A percentile compares a stretch with the other conserved stretches of the same genome.
Conservation (phyloP, 257 asterid genomes). For the Coffea canephora region DNA sequence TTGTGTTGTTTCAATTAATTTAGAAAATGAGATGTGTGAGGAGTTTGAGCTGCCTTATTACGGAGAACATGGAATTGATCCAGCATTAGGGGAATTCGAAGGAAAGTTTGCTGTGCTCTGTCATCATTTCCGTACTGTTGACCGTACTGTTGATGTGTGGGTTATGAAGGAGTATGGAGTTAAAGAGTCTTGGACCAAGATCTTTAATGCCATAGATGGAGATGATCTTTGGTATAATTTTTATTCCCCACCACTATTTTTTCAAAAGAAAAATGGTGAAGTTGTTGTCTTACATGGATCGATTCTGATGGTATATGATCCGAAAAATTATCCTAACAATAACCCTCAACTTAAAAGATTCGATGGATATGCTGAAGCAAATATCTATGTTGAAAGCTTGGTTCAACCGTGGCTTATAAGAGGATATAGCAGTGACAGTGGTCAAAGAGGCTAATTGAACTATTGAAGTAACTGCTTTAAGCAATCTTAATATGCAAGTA, state of each 20-base stretch:
- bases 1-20: too few relatives aligned
- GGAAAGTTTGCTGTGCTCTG: constrained; percentile 34
- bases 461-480: too few relatives aligned
- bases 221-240: not conserved
- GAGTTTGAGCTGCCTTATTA: not conserved
- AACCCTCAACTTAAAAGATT: not conserved
- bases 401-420: not conserved
- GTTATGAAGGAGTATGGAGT: constrained; percentile 31
- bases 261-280: not conserved
- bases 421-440: too few relatives aligned
- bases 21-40: not conserved
- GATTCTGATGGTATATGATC: not conserved
- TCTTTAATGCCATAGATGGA: constrained; percentile 8
- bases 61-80: not conserved
- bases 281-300: not conserved
- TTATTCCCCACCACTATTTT: not conserved
- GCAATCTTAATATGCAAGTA: too few relatives aligned
- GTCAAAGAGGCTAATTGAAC: too few relatives aligned
- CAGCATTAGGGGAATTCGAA: constrained; percentile 20
- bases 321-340: not conserved
- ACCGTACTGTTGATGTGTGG: constrained; percentile 29
- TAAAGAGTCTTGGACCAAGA: constrained; percentile 34
- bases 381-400: not conserved
- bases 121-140: not conserved
- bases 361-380: too few relatives aligned